A percentile compares a stretch with the other conserved stretches of the same genome.
Evolutionary conservation across 805 yeast species (phyloP).

Genomic region (Suhomyces sp.): DNA sequence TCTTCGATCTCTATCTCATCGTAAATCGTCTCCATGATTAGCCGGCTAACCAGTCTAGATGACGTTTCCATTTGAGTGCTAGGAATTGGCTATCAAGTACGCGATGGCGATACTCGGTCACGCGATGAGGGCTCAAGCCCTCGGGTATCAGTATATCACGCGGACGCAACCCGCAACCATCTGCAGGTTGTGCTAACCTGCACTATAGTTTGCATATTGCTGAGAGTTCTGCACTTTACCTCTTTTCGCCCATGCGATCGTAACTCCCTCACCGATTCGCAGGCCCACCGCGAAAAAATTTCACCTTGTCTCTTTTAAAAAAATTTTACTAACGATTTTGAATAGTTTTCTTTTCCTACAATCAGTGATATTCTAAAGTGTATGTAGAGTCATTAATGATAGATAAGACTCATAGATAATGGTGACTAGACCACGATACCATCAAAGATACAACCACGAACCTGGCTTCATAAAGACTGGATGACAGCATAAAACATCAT

Average conservation of each 20-base stretch:
- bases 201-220: not conserved
- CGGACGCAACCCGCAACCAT: conserved; percentile 1
- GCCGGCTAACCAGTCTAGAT: not conserved
- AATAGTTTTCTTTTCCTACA: conserved; percentile 11
- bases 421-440: not conserved
- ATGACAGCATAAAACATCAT: no score
- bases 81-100: not conserved
- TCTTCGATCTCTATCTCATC: conserved; percentile 98
- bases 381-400: conserved; percentile 8
- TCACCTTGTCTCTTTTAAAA: conserved; percentile 9
- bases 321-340: conserved; percentile 8
- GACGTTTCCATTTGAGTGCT: not conserved
- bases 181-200: not conserved
- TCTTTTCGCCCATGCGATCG: not conserved
- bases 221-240: not conserved
- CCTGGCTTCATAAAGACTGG: no score
- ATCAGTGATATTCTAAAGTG: conserved; percentile 16
- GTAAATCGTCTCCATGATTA: conserved; percentile 59
- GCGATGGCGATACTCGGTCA: not conserved
- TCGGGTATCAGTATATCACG: not conserved
- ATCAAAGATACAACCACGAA: not conserved
- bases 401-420: not conserved
- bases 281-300: conserved; percentile 8
- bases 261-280: not conserved
- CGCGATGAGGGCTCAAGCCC: conserved; percentile 13